phyloP scores from a whole-genome alignment of 495 filamentous ascomycete species.

The Apodospora peruviana region DNA sequence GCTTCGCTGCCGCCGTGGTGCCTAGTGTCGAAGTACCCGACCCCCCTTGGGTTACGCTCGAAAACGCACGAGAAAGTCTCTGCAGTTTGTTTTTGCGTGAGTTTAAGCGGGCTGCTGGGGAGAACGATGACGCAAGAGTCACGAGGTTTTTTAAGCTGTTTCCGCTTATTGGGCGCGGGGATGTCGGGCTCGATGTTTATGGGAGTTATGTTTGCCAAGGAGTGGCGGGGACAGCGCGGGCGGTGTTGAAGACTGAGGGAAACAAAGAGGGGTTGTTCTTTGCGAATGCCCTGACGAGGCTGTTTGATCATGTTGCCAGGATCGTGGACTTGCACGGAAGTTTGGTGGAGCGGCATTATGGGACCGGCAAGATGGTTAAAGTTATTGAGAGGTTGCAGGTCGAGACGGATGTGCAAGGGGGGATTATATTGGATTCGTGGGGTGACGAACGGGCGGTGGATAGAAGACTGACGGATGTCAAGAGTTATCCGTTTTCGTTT shows the following conservation, averaged over 20 bases:
- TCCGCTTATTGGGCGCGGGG: conserved; percentile 83
- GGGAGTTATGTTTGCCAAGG: conserved; percentile 92
- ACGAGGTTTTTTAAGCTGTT: conserved; percentile 98
- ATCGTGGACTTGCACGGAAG: conserved; percentile 88
- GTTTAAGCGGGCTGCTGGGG: conserved; percentile 86
- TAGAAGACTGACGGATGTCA: conserved; percentile 84
- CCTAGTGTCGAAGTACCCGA: conserved; percentile 94
- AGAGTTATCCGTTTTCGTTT: conserved; percentile 95
- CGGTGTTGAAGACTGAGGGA: conserved; percentile 62
- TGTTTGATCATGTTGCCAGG: conserved; percentile 96
- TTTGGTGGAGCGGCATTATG: conserved; percentile 91
- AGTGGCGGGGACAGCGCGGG: conserved; percentile 74
- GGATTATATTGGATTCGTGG: conserved; percentile 94
- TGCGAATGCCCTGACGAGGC: conserved; percentile 78
- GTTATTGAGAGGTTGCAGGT: conserved; percentile 91
- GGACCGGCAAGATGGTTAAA: conserved; percentile 83
- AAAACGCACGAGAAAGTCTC: conserved; percentile 77
- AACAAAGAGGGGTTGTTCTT: conserved; percentile 78
- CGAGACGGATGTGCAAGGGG: conserved; percentile 95
- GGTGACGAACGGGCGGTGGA: conserved; percentile 80
- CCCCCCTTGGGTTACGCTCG: conserved; percentile 78
- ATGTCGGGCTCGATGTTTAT: conserved; percentile 90
- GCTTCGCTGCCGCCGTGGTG: conserved; percentile 90
- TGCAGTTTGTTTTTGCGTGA: conserved; percentile 87
- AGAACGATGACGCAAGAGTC: conserved; percentile 77